These are phyloP conservation scores for Babesia ovis DNA, from an alignment of 169 alveolate genomes.

Conservation along the genomic window DNA sequence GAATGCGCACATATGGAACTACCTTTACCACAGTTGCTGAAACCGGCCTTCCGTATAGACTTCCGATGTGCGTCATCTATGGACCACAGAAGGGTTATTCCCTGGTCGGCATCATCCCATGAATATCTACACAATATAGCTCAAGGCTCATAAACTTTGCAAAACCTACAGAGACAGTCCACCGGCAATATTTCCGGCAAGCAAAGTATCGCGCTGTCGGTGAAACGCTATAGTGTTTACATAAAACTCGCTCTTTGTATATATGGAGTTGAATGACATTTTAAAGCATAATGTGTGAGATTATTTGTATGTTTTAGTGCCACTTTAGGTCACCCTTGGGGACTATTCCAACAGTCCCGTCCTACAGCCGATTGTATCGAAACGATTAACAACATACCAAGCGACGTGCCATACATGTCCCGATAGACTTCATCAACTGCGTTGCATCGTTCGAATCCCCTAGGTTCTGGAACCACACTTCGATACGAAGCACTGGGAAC, in stretches of 20 bases:
- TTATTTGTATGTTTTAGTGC: constrained; percentile 35
- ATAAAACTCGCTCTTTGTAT: constrained; percentile 14
- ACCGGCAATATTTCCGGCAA: constrained; percentile 47
- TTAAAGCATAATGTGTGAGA: not conserved
- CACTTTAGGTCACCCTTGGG: constrained; percentile 72
- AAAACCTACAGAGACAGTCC: constrained; percentile 25
- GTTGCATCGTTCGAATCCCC: constrained; percentile 63
- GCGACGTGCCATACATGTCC: constrained; percentile 68
- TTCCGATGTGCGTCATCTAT: constrained; percentile 39
- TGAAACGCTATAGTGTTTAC: constrained; percentile 58
- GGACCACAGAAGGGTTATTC: constrained; percentile 4
- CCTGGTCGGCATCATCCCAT: not conserved
- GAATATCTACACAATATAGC: not conserved
- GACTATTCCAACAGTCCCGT: constrained; percentile 55
- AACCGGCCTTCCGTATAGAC: constrained; percentile 48
- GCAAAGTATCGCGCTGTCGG: constrained; percentile 22
- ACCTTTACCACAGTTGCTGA: constrained; percentile 41
- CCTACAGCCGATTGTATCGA: constrained; percentile 20
- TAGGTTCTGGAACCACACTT: constrained; percentile 68
- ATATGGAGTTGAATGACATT: not conserved
- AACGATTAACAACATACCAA: constrained; percentile 20
- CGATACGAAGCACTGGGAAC: constrained; percentile 64
- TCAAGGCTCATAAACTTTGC: not conserved
- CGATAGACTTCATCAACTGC: constrained; percentile 63
- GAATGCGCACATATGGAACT: not conserved